A percentile compares a stretch with the other conserved stretches of the same genome.
These are phyloP conservation scores for Pelargonium fulgidum DNA, from an alignment of 441 rosid genomes.

Conservation along the genomic window DNA sequence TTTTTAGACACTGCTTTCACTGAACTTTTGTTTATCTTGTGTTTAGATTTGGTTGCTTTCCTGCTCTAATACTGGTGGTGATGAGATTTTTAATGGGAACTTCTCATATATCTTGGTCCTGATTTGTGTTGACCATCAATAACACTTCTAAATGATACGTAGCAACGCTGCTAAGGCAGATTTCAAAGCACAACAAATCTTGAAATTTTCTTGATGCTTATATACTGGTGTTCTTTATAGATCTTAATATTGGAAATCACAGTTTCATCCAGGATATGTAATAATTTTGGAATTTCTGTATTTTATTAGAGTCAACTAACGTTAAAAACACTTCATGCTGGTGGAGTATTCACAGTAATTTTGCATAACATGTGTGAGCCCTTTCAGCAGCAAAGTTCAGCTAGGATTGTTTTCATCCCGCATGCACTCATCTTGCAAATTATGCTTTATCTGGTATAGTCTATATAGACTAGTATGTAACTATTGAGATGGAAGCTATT, in stretches of 20 bases:
- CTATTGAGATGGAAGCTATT: neutral
- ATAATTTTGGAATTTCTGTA: neutral
- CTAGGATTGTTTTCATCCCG: neutral
- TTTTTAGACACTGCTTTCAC: too few species aligned
- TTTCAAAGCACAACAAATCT: too few species aligned
- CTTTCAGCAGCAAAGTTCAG: neutral
- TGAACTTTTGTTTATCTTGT: neutral
- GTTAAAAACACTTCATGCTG: neutral
- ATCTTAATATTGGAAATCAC: neutral
- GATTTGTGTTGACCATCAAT: neutral
- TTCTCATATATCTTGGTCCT: neutral
- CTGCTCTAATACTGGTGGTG: neutral
- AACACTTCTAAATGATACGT: neutral
- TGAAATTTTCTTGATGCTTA: neutral
- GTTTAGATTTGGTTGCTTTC: conserved; percentile 5
- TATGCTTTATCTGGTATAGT: neutral
- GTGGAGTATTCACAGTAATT: neutral
- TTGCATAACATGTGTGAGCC: neutral
- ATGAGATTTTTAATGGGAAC: neutral
- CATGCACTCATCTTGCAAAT: neutral
- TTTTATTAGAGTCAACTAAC: neutral
- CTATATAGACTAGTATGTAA: neutral
- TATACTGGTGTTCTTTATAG: neutral
- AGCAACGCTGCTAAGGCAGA: neutral
- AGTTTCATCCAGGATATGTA: neutral